Evolutionary conservation across 2,329 filamentous ascomycete species (phyloP), one percentile per base, ranked within the genome.

Genomic region (Metarhizium guizhouense): DNA sequence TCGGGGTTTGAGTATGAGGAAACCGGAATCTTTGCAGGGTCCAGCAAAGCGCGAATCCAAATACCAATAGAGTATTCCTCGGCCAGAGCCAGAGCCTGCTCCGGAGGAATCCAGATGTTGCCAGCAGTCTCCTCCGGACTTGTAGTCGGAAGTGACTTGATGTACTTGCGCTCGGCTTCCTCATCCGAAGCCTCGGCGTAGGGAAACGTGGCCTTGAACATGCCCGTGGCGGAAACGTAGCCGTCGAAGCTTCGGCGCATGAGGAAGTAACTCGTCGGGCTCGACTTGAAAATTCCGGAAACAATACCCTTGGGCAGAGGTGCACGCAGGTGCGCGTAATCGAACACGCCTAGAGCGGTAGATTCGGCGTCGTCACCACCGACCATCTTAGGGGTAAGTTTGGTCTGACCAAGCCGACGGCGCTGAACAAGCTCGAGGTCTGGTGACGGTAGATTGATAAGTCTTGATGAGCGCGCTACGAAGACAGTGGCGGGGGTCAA

Each of bases 291-390:
- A 65, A 99, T 95, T 67, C 94, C 94, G 6, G 92, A 96, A 32
- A 85, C 83, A 63, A 97, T 86, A 61, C 94, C 91, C 72, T 92
- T 94, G 52, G 94, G 94, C 50, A 99, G 76, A 14, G 94, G 93
- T 58, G 92, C 93, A 67, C 93, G 88, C 52, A 99, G 80, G 70
- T 99, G 94, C 61, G 92, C 93, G 72, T 99, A 99, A 72, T 97
- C 94, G 69, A 99, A 96, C 50, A 86, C 84, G 53, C 90, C 90
- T 58, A 94, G 77, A 62, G 87, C 85, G 62, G 86, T 80, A 50
- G 84, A 78, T 68, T 90, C 89, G 56, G 85, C 83, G 60, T 90
- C 86, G 70, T 85, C 83, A n/a, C 86, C 76, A 63, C 87, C 84
- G 38, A 86, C 84, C 65, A 90, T 85, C 75, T 91, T 94, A 53